phyloP scores from a whole-genome alignment of 352 stramenopile genomes.

The Aphanomyces stellatus region DNA sequence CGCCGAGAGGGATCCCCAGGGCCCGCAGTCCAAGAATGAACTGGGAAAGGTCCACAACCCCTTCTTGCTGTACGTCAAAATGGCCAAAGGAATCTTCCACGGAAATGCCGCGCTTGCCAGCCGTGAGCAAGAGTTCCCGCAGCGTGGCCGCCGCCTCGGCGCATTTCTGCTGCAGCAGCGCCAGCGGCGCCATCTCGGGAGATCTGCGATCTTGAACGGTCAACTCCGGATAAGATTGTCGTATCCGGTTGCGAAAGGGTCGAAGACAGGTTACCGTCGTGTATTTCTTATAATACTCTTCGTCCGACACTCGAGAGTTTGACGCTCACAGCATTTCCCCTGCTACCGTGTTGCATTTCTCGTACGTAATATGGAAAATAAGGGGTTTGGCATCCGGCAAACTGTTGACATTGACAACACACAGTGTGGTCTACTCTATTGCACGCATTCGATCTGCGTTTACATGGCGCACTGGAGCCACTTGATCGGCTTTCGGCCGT shows the following conservation, averaged over 20 bases:
- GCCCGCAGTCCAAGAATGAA: conserved; percentile 15
- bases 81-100: conserved; percentile 18
- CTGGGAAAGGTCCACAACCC: conserved; percentile 13
- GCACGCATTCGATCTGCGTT: neutral
- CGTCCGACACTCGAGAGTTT: too few species aligned
- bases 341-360: too few species aligned
- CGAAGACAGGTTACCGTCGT: too few species aligned
- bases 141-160: conserved; percentile 10
- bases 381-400: too few species aligned
- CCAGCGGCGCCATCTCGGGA: neutral
- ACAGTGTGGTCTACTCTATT: too few species aligned
- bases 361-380: too few species aligned
- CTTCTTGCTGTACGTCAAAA: conserved; percentile 2
- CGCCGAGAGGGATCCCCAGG: conserved; percentile 7
- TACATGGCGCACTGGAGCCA: conserved; percentile 31
- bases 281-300: too few species aligned
- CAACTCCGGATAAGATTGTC: neutral
- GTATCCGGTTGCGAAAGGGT: neutral
- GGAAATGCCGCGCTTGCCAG: conserved; percentile 3
- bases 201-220: neutral
- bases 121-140: conserved; percentile 12
- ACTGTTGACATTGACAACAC: too few species aligned
- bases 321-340: too few species aligned
- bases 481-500: conserved; percentile 28
- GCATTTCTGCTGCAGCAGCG: neutral